Conservation (phyloP, 2,329 filamentous ascomycete genomes). For the Aureobasidium subglaciale region DNA sequence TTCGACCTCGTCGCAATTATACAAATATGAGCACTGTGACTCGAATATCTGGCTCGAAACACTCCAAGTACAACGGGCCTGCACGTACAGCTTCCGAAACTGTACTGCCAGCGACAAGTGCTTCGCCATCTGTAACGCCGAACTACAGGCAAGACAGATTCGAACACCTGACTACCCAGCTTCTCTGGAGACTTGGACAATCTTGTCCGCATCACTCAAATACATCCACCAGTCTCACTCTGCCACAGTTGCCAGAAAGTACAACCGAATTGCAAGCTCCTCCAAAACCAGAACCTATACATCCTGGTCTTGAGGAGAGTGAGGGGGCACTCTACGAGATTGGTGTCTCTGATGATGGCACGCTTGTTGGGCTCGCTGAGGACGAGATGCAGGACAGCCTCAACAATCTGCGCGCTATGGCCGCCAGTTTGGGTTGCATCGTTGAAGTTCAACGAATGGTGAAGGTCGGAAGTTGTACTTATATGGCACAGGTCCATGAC, state of each 20-base stretch:
- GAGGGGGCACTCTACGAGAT: conserved; percentile 93
- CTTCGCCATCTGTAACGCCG: conserved; percentile 44
- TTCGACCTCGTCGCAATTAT: conserved; percentile 71
- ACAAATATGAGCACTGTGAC: conserved; percentile 59
- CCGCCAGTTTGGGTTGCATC: conserved; percentile 79
- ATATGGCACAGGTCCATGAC: conserved; percentile 42
- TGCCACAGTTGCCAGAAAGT: conserved; percentile 67
- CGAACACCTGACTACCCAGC: conserved; percentile 86
- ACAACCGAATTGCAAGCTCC: conserved; percentile 52
- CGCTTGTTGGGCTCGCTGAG: conserved; percentile 75
- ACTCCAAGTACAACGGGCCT: conserved; percentile 12
- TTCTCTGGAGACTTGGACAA: conserved; percentile 91
- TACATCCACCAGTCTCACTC: conserved; percentile 64
- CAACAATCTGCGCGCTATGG: conserved; percentile 79
- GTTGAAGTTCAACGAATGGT: conserved; percentile 78
- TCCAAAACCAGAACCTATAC: conserved; percentile 46
- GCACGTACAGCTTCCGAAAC: conserved; percentile 29
- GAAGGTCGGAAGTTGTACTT: conserved; percentile 77
- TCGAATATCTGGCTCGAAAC: conserved; percentile 44
- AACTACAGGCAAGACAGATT: conserved; percentile 76
- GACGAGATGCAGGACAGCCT: conserved; percentile 93
- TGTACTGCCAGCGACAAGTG: conserved; percentile 26
- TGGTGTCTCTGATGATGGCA: conserved; percentile 90
- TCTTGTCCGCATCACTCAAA: conserved; percentile 86
- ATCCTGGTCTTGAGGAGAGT: conserved; percentile 81